phyloP scores from a whole-genome alignment of 148 eudicot species.

The Rhododendron molle region DNA sequence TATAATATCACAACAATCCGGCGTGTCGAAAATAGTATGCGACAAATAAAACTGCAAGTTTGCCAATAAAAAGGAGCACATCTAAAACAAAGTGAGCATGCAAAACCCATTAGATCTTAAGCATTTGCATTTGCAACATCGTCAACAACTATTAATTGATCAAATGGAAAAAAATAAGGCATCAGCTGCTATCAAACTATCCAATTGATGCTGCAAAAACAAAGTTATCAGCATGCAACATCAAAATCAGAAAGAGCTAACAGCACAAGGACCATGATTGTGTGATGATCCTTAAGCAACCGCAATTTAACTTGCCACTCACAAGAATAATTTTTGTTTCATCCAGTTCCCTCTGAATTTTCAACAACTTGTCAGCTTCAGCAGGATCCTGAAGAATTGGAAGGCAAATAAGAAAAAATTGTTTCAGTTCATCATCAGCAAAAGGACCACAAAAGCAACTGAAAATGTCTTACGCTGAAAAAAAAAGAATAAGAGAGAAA shows the following conservation, averaged over 20 bases:
- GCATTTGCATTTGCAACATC: neutral
- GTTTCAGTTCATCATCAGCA: slow-evolving; percentile 2
- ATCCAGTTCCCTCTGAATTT: slow-evolving; percentile 88
- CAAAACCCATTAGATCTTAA: neutral
- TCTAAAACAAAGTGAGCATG: neutral
- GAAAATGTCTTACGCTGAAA: neutral
- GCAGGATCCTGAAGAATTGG: slow-evolving; percentile 67
- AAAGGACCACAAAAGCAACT: neutral
- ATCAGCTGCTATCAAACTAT: neutral
- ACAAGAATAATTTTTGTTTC: slow-evolving; percentile 96
- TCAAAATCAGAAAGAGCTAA: neutral
- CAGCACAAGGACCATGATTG: neutral
- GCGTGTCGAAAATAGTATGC: neutral
- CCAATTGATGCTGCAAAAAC: neutral
- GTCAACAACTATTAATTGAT: neutral
- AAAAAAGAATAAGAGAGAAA: neutral
- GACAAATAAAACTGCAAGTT: neutral
- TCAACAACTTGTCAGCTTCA: slow-evolving; percentile 91
- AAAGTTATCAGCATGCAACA: neutral
- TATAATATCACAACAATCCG: neutral
- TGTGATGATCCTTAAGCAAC: neutral
- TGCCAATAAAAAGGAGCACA: neutral
- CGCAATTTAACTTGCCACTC: slow-evolving; percentile 19
- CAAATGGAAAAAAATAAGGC: neutral
- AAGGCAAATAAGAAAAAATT: neutral